A percentile compares a stretch with the other conserved stretches of the same genome.
Evolutionary conservation across 495 filamentous ascomycete species (phyloP).

Genomic region (Xylaria telfairii): DNA sequence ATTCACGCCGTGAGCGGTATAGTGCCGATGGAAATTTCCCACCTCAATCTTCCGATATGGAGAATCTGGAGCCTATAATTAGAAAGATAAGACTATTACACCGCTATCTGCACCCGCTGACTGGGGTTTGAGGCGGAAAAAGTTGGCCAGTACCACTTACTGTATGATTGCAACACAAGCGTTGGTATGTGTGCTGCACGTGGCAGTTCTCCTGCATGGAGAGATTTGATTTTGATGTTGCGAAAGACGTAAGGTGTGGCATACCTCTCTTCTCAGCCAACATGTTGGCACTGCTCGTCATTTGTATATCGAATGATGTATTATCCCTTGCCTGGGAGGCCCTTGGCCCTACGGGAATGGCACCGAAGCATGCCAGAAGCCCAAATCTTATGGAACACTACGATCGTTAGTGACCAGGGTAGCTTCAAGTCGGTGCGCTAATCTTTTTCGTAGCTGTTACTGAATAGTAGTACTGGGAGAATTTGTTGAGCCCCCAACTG

Average conservation of each 20-base stretch:
- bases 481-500: neutral
- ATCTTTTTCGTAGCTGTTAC: neutral
- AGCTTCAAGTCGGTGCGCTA: slow-evolving; percentile 6
- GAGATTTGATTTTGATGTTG: slow-evolving; percentile 12
- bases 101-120: neutral
- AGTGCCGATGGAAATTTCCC: neutral
- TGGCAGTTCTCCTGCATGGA: slow-evolving; percentile 10
- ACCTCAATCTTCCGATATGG: neutral
- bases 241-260: neutral
- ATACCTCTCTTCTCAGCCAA: neutral
- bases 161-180: neutral
- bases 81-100: slow-evolving; percentile 18
- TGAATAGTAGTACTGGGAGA: neutral
- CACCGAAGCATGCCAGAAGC: slow-evolving; percentile 5
- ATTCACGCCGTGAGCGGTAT: neutral
- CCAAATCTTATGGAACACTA: neutral
- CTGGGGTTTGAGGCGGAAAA: neutral
- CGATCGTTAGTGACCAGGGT: slow-evolving; percentile 2
- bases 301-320: slow-evolving; percentile 14
- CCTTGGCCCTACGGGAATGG: neutral
- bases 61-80: slow-evolving; percentile 14
- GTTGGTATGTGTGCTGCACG: slow-evolving; percentile 10
- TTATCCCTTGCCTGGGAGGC: slow-evolving; percentile 2
- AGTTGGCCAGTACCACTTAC: neutral
- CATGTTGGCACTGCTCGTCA: neutral